Evolutionary conservation across 2,329 filamentous ascomycete genomes (phyloP).

Genomic region (Penicillium sp.): DNA sequence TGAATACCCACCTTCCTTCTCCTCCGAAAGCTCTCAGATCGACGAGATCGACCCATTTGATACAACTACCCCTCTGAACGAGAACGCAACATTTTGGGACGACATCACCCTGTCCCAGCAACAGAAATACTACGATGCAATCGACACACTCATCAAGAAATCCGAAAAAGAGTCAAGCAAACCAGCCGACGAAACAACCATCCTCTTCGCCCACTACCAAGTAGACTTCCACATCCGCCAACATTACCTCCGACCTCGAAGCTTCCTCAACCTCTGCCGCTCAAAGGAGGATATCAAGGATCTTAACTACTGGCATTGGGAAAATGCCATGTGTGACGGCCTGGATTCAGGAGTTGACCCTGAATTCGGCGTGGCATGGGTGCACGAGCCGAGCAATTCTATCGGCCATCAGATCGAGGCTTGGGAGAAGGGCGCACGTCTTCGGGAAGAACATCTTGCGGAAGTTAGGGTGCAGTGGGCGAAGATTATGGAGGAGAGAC

Average conservation of each 20-base stretch:
- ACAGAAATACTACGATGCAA: conserved; percentile 16
- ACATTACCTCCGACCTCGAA: conserved; percentile 26
- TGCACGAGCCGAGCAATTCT: conserved; percentile 4
- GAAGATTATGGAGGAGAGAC: conserved; percentile 18
- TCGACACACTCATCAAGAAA: conserved; percentile 17
- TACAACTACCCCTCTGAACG: neutral
- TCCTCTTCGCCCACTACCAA: conserved; percentile 29
- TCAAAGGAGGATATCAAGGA: conserved; percentile 28
- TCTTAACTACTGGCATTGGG: conserved; percentile 28
- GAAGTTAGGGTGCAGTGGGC: conserved; percentile 16
- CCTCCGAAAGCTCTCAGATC: conserved; percentile 5
- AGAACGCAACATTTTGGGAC: conserved; percentile 16
- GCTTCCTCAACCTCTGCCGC: conserved; percentile 30
- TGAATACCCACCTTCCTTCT: conserved; percentile 23
- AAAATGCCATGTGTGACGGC: conserved; percentile 7
- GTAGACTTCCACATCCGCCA: conserved; percentile 35
- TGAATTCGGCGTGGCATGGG: conserved; percentile 4
- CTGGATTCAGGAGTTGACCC: neutral
- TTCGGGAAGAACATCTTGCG: conserved; percentile 7
- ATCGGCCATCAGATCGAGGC: neutral
- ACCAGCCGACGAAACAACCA: conserved; percentile 12
- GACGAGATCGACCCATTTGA: conserved; percentile 17
- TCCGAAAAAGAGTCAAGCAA: neutral
- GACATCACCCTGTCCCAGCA: conserved; percentile 12
- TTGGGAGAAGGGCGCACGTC: neutral